Percentiles rank a stretch among this genome's conserved stretches.
Evolutionary conservation across 257 asterid species (phyloP).

Genomic region (Przewalskia tangutica): DNA sequence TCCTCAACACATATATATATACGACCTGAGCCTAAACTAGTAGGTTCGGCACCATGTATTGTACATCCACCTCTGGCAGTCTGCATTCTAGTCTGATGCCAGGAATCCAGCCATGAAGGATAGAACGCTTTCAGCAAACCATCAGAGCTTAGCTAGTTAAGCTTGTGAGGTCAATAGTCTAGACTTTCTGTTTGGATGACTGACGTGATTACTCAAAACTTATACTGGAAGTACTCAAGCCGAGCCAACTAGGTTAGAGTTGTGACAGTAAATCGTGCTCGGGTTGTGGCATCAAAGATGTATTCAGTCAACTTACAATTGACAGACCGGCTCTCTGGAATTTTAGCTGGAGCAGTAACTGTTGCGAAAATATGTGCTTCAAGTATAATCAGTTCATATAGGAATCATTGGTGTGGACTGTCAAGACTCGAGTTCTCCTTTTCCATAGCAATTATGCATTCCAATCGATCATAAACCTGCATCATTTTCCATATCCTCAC

Average conservation of each 20-base stretch:
- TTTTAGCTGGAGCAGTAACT: neutral
- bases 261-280: neutral
- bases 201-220: neutral
- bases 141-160: neutral
- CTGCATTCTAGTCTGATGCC: neutral
- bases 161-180: neutral
- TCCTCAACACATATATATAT: no score
- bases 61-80: no score
- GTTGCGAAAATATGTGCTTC: neutral
- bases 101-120: neutral
- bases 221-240: neutral
- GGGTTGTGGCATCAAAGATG: neutral
- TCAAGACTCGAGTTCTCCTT: constrained; percentile 63
- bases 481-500: neutral
- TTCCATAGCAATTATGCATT: constrained; percentile 70
- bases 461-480: constrained; percentile 67
- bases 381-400: neutral
- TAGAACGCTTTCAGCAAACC: neutral
- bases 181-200: neutral
- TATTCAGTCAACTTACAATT: no score
- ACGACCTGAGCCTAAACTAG: no score
- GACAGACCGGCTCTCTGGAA: neutral
- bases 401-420: constrained; percentile 9
- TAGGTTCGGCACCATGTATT: no score
- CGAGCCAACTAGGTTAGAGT: neutral